Conservation (phyloP, 202 grass and related monocot genomes). For the Panicum hallii region DNA sequence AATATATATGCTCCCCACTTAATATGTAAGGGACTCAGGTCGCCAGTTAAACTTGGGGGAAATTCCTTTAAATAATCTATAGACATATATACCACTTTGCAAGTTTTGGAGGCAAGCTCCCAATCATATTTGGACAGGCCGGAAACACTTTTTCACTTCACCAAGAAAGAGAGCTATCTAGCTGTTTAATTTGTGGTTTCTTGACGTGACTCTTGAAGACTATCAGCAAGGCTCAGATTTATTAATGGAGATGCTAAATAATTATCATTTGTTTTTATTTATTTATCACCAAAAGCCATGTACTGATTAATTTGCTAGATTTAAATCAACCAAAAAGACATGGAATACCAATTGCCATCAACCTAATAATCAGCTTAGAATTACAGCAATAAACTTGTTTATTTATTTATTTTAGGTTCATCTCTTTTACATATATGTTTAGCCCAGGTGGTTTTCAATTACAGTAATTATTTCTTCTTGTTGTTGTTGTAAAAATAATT, state of each 20-base stretch:
- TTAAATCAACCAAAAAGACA: not conserved
- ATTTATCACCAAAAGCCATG: not conserved
- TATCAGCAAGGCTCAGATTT: not conserved
- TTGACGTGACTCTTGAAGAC: not conserved
- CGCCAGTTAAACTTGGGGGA: not conserved
- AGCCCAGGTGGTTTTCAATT: not conserved
- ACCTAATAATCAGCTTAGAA: not conserved
- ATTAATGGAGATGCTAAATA: not conserved
- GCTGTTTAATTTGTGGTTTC: not conserved
- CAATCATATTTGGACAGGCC: constrained; percentile 29
- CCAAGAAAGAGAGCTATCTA: not conserved
- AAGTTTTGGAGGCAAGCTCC: not conserved
- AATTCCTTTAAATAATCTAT: not conserved
- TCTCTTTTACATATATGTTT: not conserved
- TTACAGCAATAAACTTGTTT: not conserved
- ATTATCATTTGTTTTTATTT: not conserved
- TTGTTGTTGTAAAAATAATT: not conserved
- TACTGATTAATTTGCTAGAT: not conserved
- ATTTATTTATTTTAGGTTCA: not conserved
- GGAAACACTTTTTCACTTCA: not conserved
- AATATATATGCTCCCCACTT: constrained; percentile 23
- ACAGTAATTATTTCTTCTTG: not conserved
- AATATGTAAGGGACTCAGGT: not conserved
- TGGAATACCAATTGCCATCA: not conserved
- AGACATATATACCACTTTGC: not conserved